Base-by-base conservation (phyloP, 192 early-diverging fungal genomes). In the Gigaspora rosea region DNA sequence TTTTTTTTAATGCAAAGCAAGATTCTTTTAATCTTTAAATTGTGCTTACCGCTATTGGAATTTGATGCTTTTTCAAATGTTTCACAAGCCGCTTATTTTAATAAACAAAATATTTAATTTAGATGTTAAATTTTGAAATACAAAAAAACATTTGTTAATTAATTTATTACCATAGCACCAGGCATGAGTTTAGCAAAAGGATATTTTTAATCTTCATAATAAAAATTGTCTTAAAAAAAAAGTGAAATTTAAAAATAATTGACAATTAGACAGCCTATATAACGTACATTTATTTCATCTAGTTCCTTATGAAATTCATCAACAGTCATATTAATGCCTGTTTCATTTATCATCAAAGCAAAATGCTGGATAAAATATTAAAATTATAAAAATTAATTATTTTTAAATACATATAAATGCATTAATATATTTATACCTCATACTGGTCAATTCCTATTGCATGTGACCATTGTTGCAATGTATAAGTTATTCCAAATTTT, bases 261-360 rank as follows among this genome's bases (percentile, higher is more conserved):
- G 79, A 12, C 16, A 18, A 41, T n/a, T 15, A 41, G 20, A 48
- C 36, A 76, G 5, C 4, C 16, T 15, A 35, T 64, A 27, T 35
- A 41, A 2, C 41, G 7, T 73, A 76, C 85, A 71, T 92, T 89
- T 51, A 85, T 74, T 57, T 63, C 79, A n/a, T 85, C 82, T 20
- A 89, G 87, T 73, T 93, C 87, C 3, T 73, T 78, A 12, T 95
- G 73, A 80, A 96, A 97, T 78, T 97, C 94, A 8, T 96, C 91
- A 27, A 89, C 84, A 4, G 92, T 92, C 83, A 96, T 86, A 41
- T 92, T 91, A 41, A 94, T 80, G 8, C 84, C 80, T 18, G 90
- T 89, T 20, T 90, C 88, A 48, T 82, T 78, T 8, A 98, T 85
- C 13, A 98, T 85, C 50, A 96, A 88, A 10, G 78, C 64, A 16